Evolutionary conservation across 139 green algal species (phyloP).

Genomic region (Zygnema circumcarinatum): DNA sequence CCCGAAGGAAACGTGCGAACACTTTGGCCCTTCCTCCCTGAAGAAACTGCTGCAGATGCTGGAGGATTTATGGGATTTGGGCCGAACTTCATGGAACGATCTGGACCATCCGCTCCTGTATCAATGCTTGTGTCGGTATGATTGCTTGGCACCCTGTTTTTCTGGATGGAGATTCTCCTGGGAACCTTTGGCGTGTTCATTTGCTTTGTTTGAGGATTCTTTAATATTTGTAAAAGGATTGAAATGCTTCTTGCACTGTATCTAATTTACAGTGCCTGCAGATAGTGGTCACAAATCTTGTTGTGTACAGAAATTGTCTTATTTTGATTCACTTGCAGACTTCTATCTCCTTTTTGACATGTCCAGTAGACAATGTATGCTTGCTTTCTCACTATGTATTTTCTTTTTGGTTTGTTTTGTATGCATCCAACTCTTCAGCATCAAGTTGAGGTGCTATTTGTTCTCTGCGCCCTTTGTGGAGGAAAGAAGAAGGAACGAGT

Average conservation of each 20-base stretch:
- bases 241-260: no score
- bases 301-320: no score
- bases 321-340: no score
- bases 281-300: no score
- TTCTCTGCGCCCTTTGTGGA: constrained; percentile 55
- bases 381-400: background rate
- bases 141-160: no score
- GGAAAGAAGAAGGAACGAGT: constrained; percentile 51
- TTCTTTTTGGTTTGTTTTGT: no score
- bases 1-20: constrained; percentile 17
- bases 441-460: constrained; percentile 62
- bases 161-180: constrained; percentile 14
- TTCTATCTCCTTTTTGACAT: no score
- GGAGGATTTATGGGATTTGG: background rate
- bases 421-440: constrained; percentile 48
- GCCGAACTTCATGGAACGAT: background rate
- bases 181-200: no score
- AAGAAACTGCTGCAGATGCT: background rate
- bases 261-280: no score
- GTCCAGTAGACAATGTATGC: background rate
- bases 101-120: no score
- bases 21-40: background rate
- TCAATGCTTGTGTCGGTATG: background rate
- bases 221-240: no score
- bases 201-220: no score